phyloP scores from a whole-genome alignment of 495 filamentous ascomycete genomes.

The Podospora anserina region DNA sequence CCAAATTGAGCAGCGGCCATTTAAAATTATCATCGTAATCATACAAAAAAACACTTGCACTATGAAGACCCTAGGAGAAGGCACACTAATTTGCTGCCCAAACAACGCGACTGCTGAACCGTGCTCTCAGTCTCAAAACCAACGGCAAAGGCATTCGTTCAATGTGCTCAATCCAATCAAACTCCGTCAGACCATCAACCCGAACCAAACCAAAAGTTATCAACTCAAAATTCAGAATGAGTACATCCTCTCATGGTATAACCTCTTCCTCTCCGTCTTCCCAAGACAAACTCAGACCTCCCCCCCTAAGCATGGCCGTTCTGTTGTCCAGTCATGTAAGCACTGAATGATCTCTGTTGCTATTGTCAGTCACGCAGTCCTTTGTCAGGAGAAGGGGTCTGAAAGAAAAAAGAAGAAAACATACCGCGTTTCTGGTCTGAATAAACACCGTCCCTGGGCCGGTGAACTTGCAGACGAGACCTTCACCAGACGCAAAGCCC shows the following conservation, averaged over 20 bases:
- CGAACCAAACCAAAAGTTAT: neutral
- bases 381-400: neutral
- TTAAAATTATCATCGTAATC: too few species aligned
- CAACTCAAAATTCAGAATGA: neutral
- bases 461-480: conserved; percentile 87
- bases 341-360: conserved; percentile 42
- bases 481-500: conserved; percentile 72
- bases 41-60: too few species aligned
- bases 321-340: conserved; percentile 46
- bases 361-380: conserved; percentile 15
- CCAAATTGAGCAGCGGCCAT: too few species aligned
- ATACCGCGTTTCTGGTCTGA: conserved; percentile 82
- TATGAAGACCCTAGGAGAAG: too few species aligned
- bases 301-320: conserved; percentile 12
- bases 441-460: conserved; percentile 92
- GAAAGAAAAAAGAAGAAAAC: conserved; percentile 24
- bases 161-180: neutral
- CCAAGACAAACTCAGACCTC: neutral
- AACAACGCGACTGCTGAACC: too few species aligned
- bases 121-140: too few species aligned
- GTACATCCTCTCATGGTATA: neutral
- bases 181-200: neutral
- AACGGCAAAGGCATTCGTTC: too few species aligned
- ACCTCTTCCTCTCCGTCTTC: neutral
- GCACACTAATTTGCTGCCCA: too few species aligned